Base-by-base conservation (phyloP, 495 filamentous ascomycete species). In the Clavariopsis aquatica region DNA sequence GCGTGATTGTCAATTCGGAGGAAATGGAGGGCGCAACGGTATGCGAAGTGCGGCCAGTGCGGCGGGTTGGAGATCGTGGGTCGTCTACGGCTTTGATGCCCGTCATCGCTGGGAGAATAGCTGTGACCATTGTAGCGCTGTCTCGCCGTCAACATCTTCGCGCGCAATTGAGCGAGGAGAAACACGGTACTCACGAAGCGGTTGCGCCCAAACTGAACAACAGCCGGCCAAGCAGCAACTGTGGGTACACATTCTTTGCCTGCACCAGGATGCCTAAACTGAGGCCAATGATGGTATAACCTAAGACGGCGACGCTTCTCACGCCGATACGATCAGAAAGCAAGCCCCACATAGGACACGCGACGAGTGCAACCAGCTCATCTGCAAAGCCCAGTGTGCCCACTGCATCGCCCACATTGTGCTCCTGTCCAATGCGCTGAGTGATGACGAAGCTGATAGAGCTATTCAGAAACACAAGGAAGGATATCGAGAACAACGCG, bases 401-500 rank as follows among this genome's bases (percentile, higher is more conserved):
- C 20, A 96, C 92, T 3, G 91, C 87, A 79, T 96, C 87, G 29
- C 94, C 94, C 27, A 96, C 90, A 53, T 85, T 83, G 49, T 85
- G 74, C 69, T 83, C 84, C 41, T 91, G 78, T 49, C 90, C 90
- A 58, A 99, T 85, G 38, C 96, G 80, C 75, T 96, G 89, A 8
- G 92, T 96, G 65, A 98, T 89, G 54, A 98, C 91, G 76, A 98
- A 99, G 31, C 91, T 93, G 60, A 98, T 80, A 69, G 89, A 89
- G 68, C 88, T 89, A 78, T 98, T 99, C 68, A 99, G 87, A 80
- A 97, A 99, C 52, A 99, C 94, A 57, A 99, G 85, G 79, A 98
- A 96, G 34, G 90, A 89, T 70, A 99, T 99, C 68, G 89, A 93
- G 80, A 96, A 97, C 24, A 96, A 87, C 52, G 91, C 92, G 66